Percentiles rank a stretch among this genome's conserved stretches.
Evolutionary conservation across 192 early-diverging fungal genomes (phyloP).

Genomic region (Coemansia sp.): DNA sequence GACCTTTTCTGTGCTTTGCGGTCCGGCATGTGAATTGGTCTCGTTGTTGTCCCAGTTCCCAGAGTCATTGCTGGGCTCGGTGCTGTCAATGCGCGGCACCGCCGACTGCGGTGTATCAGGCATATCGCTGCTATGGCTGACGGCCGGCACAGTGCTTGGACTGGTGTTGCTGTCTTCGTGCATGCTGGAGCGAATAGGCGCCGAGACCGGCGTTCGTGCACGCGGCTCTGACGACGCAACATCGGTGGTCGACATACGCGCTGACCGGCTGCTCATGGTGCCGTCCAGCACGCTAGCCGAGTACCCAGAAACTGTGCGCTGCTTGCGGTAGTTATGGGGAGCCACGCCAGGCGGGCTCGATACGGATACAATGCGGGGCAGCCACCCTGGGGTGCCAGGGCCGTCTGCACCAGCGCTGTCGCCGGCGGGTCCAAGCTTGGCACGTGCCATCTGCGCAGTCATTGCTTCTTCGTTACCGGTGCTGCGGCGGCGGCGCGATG

Average conservation of each 20-base stretch:
- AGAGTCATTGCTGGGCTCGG: background rate
- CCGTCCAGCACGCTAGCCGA: constrained; percentile 14
- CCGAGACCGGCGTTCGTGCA: constrained; percentile 24
- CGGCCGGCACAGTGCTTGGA: background rate
- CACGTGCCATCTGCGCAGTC: constrained; percentile 19
- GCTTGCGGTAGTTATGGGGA: constrained; percentile 19
- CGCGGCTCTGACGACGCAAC: constrained; percentile 10
- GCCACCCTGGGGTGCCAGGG: constrained; percentile 40
- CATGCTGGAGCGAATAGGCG: constrained; percentile 14
- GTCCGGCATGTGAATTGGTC: constrained; percentile 15
- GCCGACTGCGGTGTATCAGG: constrained; percentile 27
- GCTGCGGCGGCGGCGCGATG: constrained; percentile 26
- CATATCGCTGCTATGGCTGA: constrained; percentile 1
- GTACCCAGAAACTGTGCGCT: constrained; percentile 27
- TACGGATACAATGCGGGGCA: constrained; percentile 47
- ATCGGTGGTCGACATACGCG: constrained; percentile 21
- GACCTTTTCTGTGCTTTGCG: background rate
- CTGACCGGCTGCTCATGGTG: constrained; percentile 1
- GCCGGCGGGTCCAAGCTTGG: constrained; percentile 9
- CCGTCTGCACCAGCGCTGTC: constrained; percentile 4
- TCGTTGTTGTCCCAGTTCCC: constrained; percentile 13
- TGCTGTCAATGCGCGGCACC: constrained; percentile 2
- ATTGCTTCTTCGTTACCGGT: constrained; percentile 21
- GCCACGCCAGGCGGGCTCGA: constrained; percentile 24
- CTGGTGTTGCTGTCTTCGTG: background rate